phyloP scores from a whole-genome alignment of 805 yeast species.

The Saturnispora kantuleensis region DNA sequence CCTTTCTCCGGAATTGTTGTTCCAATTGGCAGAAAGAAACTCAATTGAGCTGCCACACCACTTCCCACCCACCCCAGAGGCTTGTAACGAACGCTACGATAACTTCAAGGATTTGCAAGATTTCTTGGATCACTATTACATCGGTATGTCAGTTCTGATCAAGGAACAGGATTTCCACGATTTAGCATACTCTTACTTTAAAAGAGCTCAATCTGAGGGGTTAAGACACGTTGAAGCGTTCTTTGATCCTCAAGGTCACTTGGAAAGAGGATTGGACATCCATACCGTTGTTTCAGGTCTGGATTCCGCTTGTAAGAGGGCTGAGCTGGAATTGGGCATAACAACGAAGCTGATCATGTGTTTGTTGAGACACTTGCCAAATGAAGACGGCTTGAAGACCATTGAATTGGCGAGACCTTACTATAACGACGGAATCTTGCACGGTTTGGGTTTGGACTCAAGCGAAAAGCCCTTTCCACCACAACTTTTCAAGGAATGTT shows the following conservation, averaged over 20 bases:
- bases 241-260: conserved; percentile 80
- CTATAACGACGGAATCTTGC: conserved; percentile 48
- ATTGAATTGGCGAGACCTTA: conserved; percentile 43
- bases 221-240: conserved; percentile 65
- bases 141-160: conserved; percentile 69
- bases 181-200: conserved; percentile 66
- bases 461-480: conserved; percentile 76
- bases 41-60: conserved; percentile 46
- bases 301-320: conserved; percentile 55
- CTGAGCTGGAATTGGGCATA: conserved; percentile 49
- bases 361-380: conserved; percentile 65
- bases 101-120: conserved; percentile 64
- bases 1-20: conserved; percentile 62
- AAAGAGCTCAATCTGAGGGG: conserved; percentile 48
- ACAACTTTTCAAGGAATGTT: conserved; percentile 54
- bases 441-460: conserved; percentile 77
- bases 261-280: conserved; percentile 52
- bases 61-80: conserved; percentile 54
- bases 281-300: conserved; percentile 59
- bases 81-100: conserved; percentile 47
- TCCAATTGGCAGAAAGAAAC: conserved; percentile 61
- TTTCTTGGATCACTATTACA: conserved; percentile 67
- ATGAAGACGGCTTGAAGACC: conserved; percentile 46
- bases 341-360: conserved; percentile 74
- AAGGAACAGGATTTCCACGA: conserved; percentile 66